Percentiles rank a stretch among this genome's conserved stretches.
These are phyloP conservation scores for Pholiota molesta DNA, from an alignment of 768 basidiomycete species.

Conservation along the genomic window DNA sequence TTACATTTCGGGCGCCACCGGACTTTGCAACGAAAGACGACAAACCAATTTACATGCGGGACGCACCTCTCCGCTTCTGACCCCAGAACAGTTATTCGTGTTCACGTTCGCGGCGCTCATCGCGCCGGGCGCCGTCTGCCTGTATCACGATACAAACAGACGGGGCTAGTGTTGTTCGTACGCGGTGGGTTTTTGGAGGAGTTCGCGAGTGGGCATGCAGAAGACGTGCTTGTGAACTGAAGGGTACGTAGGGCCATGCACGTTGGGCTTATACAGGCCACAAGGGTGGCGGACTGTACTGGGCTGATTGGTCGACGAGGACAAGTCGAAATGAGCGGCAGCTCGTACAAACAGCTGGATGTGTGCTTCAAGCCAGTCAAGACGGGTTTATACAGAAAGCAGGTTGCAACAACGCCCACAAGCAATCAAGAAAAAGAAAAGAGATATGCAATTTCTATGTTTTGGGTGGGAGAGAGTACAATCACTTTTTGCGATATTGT, in stretches of 20 bases:
- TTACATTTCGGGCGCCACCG: too few relatives aligned
- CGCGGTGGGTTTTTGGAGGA: background rate
- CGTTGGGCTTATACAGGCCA: background rate
- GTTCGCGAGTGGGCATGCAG: background rate
- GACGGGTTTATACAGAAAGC: too few relatives aligned
- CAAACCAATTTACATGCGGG: background rate
- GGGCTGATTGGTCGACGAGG: background rate
- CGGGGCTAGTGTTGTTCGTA: background rate
- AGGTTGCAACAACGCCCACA: too few relatives aligned
- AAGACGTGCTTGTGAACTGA: background rate
- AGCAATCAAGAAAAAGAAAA: background rate
- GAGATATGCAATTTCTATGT: background rate
- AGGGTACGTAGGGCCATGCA: background rate
- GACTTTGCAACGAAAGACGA: too few relatives aligned
- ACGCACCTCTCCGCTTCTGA: background rate
- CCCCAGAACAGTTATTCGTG: background rate
- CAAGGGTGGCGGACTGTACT: background rate
- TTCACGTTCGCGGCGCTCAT: background rate
- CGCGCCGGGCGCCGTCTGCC: background rate
- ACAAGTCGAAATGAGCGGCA: background rate
- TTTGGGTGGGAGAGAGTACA: background rate
- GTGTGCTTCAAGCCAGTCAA: too few relatives aligned
- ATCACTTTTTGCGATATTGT: constrained; percentile 1
- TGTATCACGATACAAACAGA: background rate
- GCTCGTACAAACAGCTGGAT: too few relatives aligned